A percentile compares a stretch with the other conserved stretches of the same genome.
Conservation (phyloP, 2,329 filamentous ascomycete genomes). For the Mycosphaerelloides madeirae region DNA sequence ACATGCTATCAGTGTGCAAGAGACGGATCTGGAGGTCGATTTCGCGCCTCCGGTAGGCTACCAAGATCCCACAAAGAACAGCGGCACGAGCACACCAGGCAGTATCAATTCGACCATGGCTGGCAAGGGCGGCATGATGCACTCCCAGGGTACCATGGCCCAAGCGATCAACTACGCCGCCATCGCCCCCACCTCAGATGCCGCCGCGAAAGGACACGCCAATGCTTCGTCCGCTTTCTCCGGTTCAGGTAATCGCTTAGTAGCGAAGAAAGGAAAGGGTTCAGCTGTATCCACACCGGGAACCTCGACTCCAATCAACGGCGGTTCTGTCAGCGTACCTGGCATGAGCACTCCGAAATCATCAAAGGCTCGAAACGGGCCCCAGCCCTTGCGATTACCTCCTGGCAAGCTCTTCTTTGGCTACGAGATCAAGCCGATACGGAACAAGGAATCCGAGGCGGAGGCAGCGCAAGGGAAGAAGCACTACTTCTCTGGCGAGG, state of each 20-base stretch:
- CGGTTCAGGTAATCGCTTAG: slow-evolving; percentile 75
- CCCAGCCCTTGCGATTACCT: slow-evolving; percentile 76
- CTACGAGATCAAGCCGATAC: slow-evolving; percentile 85
- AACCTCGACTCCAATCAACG: slow-evolving; percentile 55
- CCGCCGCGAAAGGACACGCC: slow-evolving; percentile 58
- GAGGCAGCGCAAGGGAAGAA: slow-evolving; percentile 62
- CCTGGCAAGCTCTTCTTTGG: slow-evolving; percentile 95
- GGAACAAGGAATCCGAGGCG: slow-evolving; percentile 67
- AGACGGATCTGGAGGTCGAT: slow-evolving; percentile 94
- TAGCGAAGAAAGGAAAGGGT: slow-evolving; percentile 74
- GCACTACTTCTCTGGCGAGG: slow-evolving; percentile 59
- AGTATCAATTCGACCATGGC: slow-evolving; percentile 53
- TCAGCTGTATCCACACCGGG: slow-evolving; percentile 34
- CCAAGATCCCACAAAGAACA: slow-evolving; percentile 72
- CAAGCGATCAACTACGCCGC: slow-evolving; percentile 95
- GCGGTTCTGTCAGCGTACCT: slow-evolving; percentile 36
- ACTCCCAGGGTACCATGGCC: slow-evolving; percentile 88
- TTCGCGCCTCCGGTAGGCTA: slow-evolving; percentile 94
- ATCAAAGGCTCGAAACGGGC: slow-evolving; percentile 63
- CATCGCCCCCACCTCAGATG: slow-evolving; percentile 72
- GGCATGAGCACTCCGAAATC: slow-evolving; percentile 22
- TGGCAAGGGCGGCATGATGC: slow-evolving; percentile 65
- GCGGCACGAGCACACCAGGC: slow-evolving; percentile 81
- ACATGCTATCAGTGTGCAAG: slow-evolving; percentile 83
- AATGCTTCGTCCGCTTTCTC: slow-evolving; percentile 72